Evolutionary conservation across 805 yeast species (phyloP), one percentile per base, ranked within the genome.

Genomic region (Phaffomyces antillensis): DNA sequence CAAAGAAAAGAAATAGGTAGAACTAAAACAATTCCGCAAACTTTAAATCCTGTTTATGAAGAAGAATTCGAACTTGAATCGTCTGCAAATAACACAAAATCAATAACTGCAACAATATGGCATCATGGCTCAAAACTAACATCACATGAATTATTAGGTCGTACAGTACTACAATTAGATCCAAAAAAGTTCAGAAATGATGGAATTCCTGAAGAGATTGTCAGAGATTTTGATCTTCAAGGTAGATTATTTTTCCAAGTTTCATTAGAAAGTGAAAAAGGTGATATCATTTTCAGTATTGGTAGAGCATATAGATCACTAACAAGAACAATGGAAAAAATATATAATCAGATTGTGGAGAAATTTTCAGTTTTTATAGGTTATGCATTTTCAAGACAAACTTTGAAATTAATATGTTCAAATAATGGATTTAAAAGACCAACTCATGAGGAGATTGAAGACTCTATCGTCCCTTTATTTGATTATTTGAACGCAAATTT

Each of bases 21-120:
- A 48, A 90, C 98, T 0, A 70, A 86, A 52, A 74, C 81, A 0
- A 68, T 85, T 5, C 68, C 71, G 28, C 76, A 76, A 43, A 76
- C 81, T 5, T 65, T 75, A 31, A 79, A 80, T 53, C 96, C 97
- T 0, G 76, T 74, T 15, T 91, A 95, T 95, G 86, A 86, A 55
- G 96, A 90, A 65, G 86, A 84, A 45, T 86, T 88, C 59, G 96
- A 88, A 60, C 47, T 66, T 25, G 65, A 58, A 30, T 55, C 70
- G 4, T 62, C 64, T 0, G 70, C 73, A 0, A 63, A 69, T 20
- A 62, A 72, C 2, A 58, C 74, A 2, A 64, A 72, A 33, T 69
- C 77, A 25, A 51, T 84, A 2, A 72, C 79, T 2, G 75, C 79
- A 2, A 80, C 83, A 2, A 75, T 86, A 0, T 86, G 95, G 95